Evolutionary conservation across 106 monocot species (phyloP), one percentile per base, ranked within the genome.

Genomic region (Dioscorea alata): DNA sequence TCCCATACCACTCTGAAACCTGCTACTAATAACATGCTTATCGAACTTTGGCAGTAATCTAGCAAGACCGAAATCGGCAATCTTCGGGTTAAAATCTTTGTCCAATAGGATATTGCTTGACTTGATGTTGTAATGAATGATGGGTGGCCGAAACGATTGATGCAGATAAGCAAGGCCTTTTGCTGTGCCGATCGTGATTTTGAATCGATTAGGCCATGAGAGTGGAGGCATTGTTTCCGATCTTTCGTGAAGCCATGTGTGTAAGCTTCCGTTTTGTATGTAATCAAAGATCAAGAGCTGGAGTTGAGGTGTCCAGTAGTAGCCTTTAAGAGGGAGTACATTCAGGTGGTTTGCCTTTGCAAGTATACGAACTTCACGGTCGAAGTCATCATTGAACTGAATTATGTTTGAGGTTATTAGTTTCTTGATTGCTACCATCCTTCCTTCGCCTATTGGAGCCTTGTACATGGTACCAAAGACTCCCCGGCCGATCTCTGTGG

Each of bases 281-380:
- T 84, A 90, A n/a, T 97, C 92, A 6, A 86, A 84, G 32, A 97
- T 74, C 31, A 97, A 80, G 0, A 97, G 83, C 73, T 92, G 92
- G n/a, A 89, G 31, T 50, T 97, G 82, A 6, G 97, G 92, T 13
- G 97, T 97, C 87, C 89, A 97, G 77, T 90, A 97, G 79, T 92
- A 97, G 13, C 92, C 97, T 50, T 82, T 82, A 23, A 97, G 66
- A 28, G 89, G 69, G 76, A 90, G 74, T 21, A 97, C 57, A 61
- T 97, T 97, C 0, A 87, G 80, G 73, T 97, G 97, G 49, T 79
- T 74, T 2, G 89, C 97, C 66, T 86, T 89, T 4, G 82, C 92
- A 15, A 97, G 80, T 1, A 69, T 61, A 4, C 92, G 74, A 23
- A 92, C 85, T 57, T 97, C 92, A 23, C 86, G 65, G 32, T 97